Conservation (phyloP, 2,329 filamentous ascomycete species). For the Elsinoe arachidis region DNA sequence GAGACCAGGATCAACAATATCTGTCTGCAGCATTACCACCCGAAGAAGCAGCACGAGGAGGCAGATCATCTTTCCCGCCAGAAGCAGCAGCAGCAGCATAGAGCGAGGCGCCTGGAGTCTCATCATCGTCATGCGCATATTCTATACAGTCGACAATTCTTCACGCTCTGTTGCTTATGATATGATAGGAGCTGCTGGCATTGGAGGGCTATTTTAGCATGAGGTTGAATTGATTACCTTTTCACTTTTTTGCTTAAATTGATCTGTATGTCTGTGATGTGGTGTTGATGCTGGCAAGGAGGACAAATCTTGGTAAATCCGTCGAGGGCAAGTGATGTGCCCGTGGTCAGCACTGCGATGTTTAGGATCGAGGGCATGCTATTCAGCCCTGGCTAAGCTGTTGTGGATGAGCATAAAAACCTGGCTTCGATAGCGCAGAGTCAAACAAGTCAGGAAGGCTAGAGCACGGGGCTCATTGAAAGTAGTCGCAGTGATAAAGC, state of each 20-base stretch:
- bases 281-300: too few relatives aligned
- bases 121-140: background rate
- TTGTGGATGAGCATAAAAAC: too few relatives aligned
- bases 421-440: too few relatives aligned
- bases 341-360: too few relatives aligned
- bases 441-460: too few relatives aligned
- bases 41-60: background rate
- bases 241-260: background rate
- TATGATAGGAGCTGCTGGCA: constrained; percentile 2
- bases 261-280: too few relatives aligned
- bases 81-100: background rate
- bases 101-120: constrained; percentile 10
- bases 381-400: too few relatives aligned
- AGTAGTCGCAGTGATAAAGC: too few relatives aligned
- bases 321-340: too few relatives aligned
- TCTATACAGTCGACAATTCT: background rate
- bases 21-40: background rate
- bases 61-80: background rate
- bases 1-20: background rate
- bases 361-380: too few relatives aligned
- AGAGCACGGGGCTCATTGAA: too few relatives aligned
- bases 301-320: too few relatives aligned
- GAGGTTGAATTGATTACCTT: background rate
- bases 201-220: background rate
- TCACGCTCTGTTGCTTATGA: background rate